Evolutionary conservation across 441 rosid genomes (phyloP), one percentile per base, ranked within the genome.

Genomic region (Populus hybrid): DNA sequence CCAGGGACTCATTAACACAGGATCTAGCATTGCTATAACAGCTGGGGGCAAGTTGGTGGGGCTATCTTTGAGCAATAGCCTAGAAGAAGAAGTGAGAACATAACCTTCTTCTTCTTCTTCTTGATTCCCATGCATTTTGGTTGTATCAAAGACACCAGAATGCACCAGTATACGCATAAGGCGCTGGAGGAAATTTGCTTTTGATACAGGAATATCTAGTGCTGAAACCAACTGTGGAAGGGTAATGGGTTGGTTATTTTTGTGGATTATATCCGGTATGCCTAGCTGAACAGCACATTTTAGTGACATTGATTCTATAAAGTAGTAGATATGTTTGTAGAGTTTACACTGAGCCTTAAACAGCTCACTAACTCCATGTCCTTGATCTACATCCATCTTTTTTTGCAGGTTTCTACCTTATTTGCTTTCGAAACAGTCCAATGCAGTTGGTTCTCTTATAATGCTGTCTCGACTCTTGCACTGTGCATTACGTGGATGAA

Each of bases 111-210:
- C 82, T 28, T 40, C 40, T 36, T 61, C 68, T 46, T 57, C 67
- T 16, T 66, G 34, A 1, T 65, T 24, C 2, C 23, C 9, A 35
- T 64, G 19, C 0, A 70, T 7, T 63, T 69, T 79, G 66, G 61
- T 9, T 5, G 5, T 30, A 3, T 36, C 67, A 4, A 81, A 84
- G 78, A 86, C 81, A 61, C 89, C 82, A 0, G 84, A 81, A 28
- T 81, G 81, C 26, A 71, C 79, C 1, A 84, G 77, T 18, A 86
- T 50, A 75, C 83, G 83, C 83, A 86, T 84, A 26, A 86, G 80
- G 68, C 86, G 79, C n/a, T 59, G 53, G 61, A 85, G 7, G 16
- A 16, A 74, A 4, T 7, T 23, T 1, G 76, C 65, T 42, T 82
- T 85, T 2, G 74, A 3, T 3, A 82, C 70, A 38, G 61, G 72